Conservation (phyloP, 2,329 filamentous ascomycete genomes). For the Ceratocystiopsis brevicomis region DNA sequence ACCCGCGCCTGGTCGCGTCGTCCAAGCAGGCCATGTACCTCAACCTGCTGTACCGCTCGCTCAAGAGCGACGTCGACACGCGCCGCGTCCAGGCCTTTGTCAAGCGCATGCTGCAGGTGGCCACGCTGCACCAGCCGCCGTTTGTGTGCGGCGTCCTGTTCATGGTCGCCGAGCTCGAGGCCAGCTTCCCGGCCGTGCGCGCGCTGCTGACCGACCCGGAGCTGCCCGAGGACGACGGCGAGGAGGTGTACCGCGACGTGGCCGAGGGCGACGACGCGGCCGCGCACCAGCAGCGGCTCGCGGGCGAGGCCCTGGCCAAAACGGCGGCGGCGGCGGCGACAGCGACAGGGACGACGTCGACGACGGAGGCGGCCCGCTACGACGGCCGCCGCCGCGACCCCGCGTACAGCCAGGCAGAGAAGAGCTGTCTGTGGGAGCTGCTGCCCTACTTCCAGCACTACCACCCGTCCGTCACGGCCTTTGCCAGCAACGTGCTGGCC, state of each 20-base stretch:
- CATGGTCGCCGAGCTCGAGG: slow-evolving; percentile 62
- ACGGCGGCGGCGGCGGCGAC: slow-evolving; percentile 21
- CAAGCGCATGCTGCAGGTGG: slow-evolving; percentile 76
- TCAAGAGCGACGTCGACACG: slow-evolving; percentile 79
- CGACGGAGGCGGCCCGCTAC: no score
- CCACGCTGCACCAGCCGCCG: slow-evolving; percentile 74
- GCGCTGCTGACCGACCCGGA: slow-evolving; percentile 67
- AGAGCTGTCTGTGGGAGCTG: slow-evolving; percentile 84
- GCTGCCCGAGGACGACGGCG: slow-evolving; percentile 51
- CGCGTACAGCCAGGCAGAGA: slow-evolving; percentile 80
- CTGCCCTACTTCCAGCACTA: slow-evolving; percentile 59
- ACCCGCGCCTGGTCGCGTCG: slow-evolving; percentile 70
- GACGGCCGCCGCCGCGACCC: slow-evolving; percentile 85
- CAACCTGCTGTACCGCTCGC: slow-evolving; percentile 70
- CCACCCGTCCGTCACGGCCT: slow-evolving; percentile 80
- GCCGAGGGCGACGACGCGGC: slow-evolving; percentile 44
- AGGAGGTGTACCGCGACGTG: slow-evolving; percentile 33
- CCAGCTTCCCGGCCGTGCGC: slow-evolving; percentile 60
- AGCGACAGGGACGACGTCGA: slow-evolving; percentile 7
- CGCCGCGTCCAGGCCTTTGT: slow-evolving; percentile 90
- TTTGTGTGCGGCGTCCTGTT: slow-evolving; percentile 91
- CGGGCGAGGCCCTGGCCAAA: no score
- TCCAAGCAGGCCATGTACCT: slow-evolving; percentile 93
- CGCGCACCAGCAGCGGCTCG: slow-evolving; percentile 16
- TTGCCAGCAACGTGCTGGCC: slow-evolving; percentile 52